Evolutionary conservation across 2,329 filamentous ascomycete species (phyloP).

Genomic region (Verticillium nonalfalfae): DNA sequence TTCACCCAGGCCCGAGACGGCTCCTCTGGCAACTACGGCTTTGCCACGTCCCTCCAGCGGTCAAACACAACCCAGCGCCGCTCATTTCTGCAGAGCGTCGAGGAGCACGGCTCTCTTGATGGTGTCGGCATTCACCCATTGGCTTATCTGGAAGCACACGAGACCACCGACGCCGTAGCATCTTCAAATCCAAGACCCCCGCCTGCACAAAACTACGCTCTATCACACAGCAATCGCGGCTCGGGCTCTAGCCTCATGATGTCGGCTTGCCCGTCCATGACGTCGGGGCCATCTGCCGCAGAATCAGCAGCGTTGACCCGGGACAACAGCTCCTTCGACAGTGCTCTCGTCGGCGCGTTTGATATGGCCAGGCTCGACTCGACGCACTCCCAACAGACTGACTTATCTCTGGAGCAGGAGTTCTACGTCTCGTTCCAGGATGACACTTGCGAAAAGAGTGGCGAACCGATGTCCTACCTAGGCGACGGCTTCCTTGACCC

Average conservation of each 20-base stretch:
- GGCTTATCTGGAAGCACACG: conserved; percentile 27
- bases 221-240: conserved; percentile 13
- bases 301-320: conserved; percentile 35
- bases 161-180: conserved; percentile 15
- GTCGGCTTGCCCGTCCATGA: conserved; percentile 35
- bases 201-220: conserved; percentile 10
- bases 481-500: conserved; percentile 26
- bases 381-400: conserved; percentile 23
- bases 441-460: conserved; percentile 21
- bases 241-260: conserved; percentile 18
- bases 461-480: conserved; percentile 27
- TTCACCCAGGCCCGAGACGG: conserved; percentile 24
- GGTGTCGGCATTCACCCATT: conserved; percentile 29
- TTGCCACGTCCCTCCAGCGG: conserved; percentile 15
- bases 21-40: conserved; percentile 16
- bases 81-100: conserved; percentile 23
- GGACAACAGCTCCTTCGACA: conserved; percentile 31
- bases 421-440: conserved; percentile 11
- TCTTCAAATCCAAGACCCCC: conserved; percentile 16
- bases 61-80: conserved; percentile 11
- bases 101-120: conserved; percentile 23
- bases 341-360: conserved; percentile 18
- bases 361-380: conserved; percentile 32
- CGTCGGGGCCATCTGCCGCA: conserved; percentile 30
- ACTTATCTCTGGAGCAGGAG: conserved; percentile 15